Percentiles rank a stretch among this genome's conserved stretches.
Conservation (phyloP, 2,329 filamentous ascomycete genomes). For the Botrytis hyacinthi region DNA sequence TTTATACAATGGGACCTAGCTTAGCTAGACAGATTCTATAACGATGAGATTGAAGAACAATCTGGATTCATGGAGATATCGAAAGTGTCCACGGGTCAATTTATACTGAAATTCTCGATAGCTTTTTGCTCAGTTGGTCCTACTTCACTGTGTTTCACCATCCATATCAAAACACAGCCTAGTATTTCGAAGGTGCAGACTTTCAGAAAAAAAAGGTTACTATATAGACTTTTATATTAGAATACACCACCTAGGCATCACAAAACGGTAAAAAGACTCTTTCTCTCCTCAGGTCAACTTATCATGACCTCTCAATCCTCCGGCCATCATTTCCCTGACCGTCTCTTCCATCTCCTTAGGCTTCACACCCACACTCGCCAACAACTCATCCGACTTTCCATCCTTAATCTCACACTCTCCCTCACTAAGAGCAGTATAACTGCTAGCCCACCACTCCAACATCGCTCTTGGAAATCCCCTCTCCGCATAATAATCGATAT, state of each 20-base stretch:
- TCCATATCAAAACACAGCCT: background rate
- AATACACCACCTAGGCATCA: background rate
- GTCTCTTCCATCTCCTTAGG: background rate
- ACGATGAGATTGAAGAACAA: background rate
- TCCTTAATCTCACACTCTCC: background rate
- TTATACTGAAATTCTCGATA: background rate
- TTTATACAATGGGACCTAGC: background rate
- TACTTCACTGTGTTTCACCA: background rate
- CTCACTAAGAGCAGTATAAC: background rate
- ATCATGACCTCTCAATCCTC: background rate
- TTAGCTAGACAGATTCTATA: background rate
- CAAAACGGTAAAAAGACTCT: background rate
- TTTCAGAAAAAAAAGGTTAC: background rate
- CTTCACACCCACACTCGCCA: background rate
- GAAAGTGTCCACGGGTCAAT: rapidly evolving
- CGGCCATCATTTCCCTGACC: background rate
- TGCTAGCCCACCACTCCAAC: constrained; percentile 15
- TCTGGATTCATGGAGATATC: background rate
- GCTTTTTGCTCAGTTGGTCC: rapidly evolving
- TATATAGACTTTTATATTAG: background rate
- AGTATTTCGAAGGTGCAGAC: background rate
- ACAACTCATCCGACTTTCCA: background rate
- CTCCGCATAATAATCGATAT: background rate
- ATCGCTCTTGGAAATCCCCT: background rate
- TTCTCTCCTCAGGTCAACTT: background rate